Conservation (phyloP, 805 yeast genomes). For the Yarrowia sp. region DNA sequence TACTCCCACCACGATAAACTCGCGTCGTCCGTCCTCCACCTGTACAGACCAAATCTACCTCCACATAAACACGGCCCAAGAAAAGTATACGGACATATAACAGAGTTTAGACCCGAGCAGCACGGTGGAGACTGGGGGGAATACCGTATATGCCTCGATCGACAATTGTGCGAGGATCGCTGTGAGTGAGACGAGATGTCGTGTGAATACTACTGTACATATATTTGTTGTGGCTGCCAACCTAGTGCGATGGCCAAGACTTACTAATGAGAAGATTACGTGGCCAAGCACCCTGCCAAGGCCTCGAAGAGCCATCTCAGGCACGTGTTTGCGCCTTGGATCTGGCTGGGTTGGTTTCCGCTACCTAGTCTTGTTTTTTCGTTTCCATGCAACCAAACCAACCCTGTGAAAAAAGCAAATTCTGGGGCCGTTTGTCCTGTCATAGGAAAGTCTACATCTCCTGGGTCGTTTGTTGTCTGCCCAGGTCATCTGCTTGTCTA, state of each 20-base stretch:
- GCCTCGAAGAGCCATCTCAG: background rate
- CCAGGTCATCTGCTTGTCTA: no score
- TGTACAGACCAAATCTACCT: background rate
- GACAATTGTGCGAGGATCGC: conserved; percentile 1
- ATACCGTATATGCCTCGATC: conserved; percentile 15
- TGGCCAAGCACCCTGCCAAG: no score
- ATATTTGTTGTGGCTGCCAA: no score
- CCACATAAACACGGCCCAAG: background rate
- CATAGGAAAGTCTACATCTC: no score
- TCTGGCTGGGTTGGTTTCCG: no score
- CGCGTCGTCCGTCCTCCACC: no score
- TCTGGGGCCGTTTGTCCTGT: no score
- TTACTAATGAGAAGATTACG: background rate
- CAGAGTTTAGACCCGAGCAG: conserved; percentile 10
- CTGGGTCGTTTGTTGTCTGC: no score
- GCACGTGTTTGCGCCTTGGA: conserved; percentile 7
- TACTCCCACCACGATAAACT: no score
- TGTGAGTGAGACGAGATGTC: no score
- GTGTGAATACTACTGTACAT: no score
- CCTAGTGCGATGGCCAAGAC: conserved; percentile 3
- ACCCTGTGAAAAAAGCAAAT: conserved; percentile 1
- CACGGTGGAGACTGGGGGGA: conserved; percentile 8
- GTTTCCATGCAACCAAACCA: background rate
- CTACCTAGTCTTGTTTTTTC: no score
- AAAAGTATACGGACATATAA: conserved; percentile 20